These are phyloP conservation scores for Podospora bellae-mahoneyi DNA, from an alignment of 495 filamentous ascomycete species.

Conservation along the genomic window DNA sequence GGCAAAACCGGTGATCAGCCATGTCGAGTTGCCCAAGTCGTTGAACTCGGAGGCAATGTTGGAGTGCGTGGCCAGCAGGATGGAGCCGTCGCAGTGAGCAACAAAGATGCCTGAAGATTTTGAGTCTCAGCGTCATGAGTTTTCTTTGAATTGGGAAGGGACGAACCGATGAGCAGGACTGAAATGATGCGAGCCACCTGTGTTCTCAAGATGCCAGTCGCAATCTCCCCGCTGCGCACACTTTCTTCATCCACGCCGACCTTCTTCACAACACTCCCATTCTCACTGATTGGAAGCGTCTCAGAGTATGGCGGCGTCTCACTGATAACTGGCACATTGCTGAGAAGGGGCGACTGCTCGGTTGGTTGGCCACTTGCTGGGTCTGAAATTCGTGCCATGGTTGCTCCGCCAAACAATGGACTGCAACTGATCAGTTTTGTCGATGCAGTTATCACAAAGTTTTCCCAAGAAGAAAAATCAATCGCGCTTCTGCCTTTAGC, in stretches of 20 bases:
- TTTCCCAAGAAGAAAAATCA: neutral
- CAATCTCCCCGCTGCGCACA: conserved; percentile 8
- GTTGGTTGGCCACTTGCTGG: conserved; percentile 3
- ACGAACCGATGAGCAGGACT: conserved; percentile 32
- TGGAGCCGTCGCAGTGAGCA: conserved; percentile 57
- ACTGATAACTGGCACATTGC: neutral
- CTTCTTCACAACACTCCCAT: conserved; percentile 9
- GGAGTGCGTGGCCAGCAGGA: conserved; percentile 61
- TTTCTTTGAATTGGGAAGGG: neutral
- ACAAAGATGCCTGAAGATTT: conserved; percentile 57
- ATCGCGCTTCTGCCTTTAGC: neutral
- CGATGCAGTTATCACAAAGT: neutral
- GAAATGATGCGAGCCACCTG: conserved; percentile 27
- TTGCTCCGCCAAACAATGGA: neutral
- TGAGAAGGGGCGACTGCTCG: conserved; percentile 19
- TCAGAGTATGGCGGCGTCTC: conserved; percentile 2
- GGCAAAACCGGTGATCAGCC: conserved; percentile 64
- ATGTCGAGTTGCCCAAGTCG: conserved; percentile 55
- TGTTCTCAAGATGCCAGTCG: neutral
- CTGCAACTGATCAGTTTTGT: neutral
- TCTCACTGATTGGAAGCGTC: neutral
- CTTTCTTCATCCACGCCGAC: conserved; percentile 21
- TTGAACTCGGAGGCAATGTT: conserved; percentile 66
- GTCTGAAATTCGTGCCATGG: conserved; percentile 12
- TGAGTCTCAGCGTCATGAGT: neutral